A percentile compares a stretch with the other conserved stretches of the same genome.
Evolutionary conservation across 1,139 yeast genomes (phyloP).

Genomic region (Lodderomyces margitis): DNA sequence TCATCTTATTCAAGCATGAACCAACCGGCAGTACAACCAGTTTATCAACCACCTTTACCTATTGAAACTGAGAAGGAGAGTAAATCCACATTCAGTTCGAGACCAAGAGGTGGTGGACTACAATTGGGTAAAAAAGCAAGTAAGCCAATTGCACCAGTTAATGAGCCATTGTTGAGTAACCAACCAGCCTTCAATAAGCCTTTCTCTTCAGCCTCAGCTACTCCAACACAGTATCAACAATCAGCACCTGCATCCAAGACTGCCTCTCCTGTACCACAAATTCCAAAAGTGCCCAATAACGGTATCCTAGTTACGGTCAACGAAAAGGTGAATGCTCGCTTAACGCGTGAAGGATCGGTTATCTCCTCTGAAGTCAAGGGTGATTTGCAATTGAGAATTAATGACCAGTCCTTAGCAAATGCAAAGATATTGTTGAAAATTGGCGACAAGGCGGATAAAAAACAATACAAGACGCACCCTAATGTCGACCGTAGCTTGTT

Average conservation of each 20-base stretch:
- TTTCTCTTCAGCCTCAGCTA: not conserved
- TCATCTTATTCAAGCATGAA: conserved; percentile 15
- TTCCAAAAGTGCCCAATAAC: conserved; percentile 51
- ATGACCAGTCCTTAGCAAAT: conserved; percentile 64
- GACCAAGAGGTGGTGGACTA: conserved; percentile 64
- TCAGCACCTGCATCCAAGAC: conserved; percentile 15
- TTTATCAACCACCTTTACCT: conserved; percentile 35
- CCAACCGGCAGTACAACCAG: conserved; percentile 28
- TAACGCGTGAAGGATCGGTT: conserved; percentile 82
- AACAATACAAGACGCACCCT: conserved; percentile 92
- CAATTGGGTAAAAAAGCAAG: conserved; percentile 70
- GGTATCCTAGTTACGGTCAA: conserved; percentile 78
- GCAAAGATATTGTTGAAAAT: conserved; percentile 61
- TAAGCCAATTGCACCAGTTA: conserved; percentile 9
- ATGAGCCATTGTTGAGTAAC: conserved; percentile 23
- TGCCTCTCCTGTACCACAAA: conserved; percentile 24
- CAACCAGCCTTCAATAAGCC: conserved; percentile 42
- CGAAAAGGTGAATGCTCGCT: conserved; percentile 75
- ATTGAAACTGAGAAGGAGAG: conserved; percentile 19
- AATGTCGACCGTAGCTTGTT: conserved; percentile 83
- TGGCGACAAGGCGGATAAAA: conserved; percentile 44
- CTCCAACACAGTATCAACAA: conserved; percentile 3
- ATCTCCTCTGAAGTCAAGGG: conserved; percentile 81
- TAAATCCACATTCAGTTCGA: conserved; percentile 15
- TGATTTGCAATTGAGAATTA: conserved; percentile 83